Percentiles rank a stretch among this genome's conserved stretches.
These are phyloP conservation scores for Trifolium pratense DNA, from an alignment of 306 rosid species.

Conservation along the genomic window DNA sequence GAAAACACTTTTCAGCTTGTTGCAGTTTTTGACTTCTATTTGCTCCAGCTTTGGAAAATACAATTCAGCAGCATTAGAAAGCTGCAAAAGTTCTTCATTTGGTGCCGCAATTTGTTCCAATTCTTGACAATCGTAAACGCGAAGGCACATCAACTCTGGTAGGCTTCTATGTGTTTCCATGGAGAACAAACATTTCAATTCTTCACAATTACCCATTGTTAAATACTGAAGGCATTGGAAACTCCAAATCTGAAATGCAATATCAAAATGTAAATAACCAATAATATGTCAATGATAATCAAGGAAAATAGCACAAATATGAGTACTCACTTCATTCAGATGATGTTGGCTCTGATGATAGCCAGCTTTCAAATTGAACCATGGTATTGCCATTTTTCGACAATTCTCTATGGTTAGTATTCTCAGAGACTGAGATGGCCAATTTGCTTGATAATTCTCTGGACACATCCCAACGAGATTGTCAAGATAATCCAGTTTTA, in stretches of 20 bases:
- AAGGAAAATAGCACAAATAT: no score
- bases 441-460: background rate
- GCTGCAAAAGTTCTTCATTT: background rate
- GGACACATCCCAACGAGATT: constrained; percentile 1
- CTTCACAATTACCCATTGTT: background rate
- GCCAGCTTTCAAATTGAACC: background rate
- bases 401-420: rapidly evolving
- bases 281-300: no score
- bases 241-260: background rate
- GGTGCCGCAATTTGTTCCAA: background rate
- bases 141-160: background rate
- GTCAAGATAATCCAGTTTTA: background rate
- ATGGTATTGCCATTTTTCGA: no score
- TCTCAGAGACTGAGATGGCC: background rate
- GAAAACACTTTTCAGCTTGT: constrained; percentile 12
- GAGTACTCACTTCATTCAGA: background rate
- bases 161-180: background rate
- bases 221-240: background rate
- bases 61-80: background rate
- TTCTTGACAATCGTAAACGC: background rate
- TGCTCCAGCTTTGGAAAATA: background rate
- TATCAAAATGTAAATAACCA: background rate
- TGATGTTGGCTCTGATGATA: background rate
- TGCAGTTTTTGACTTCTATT: background rate
- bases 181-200: no score